Percentiles rank a stretch among this genome's conserved stretches.
These are phyloP conservation scores for Shiraia sp. DNA, from an alignment of 2,329 filamentous ascomycete species.

Conservation along the genomic window DNA sequence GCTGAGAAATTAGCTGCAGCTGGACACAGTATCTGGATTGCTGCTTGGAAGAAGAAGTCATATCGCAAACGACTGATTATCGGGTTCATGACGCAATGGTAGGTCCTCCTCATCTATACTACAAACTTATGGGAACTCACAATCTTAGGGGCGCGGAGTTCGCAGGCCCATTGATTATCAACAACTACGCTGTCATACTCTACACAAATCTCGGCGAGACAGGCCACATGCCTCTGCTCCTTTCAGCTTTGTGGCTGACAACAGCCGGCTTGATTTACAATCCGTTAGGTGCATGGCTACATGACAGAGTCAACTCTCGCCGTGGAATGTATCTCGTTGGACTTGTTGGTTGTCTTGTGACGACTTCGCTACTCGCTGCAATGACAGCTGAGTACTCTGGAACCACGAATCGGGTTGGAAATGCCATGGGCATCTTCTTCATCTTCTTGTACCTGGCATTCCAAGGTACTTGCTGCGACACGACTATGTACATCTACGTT, in stretches of 20 bases:
- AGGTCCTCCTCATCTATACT: too few relatives aligned
- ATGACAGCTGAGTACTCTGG: conserved; percentile 46
- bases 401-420: conserved; percentile 47
- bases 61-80: conserved; percentile 56
- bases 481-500: conserved; percentile 44
- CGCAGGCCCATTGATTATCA: conserved; percentile 57
- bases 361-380: conserved; percentile 22
- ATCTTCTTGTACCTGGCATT: conserved; percentile 55
- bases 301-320: conserved; percentile 19
- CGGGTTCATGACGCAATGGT: conserved; percentile 54
- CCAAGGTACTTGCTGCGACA: conserved; percentile 38
- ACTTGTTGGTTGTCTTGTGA: conserved; percentile 27
- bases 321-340: conserved; percentile 33
- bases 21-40: conserved; percentile 13
- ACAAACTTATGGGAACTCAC: too few relatives aligned
- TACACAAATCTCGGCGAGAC: conserved; percentile 48
- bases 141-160: conserved; percentile 59
- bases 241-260: conserved; percentile 49
- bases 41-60: conserved; percentile 14
- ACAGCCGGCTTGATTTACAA: conserved; percentile 47
- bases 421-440: conserved; percentile 47
- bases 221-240: conserved; percentile 46
- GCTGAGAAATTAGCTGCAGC: conserved; percentile 11
- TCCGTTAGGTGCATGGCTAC: conserved; percentile 12
- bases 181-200: conserved; percentile 40